Evolutionary conservation across 1,284 basidiomycete genomes (phyloP), one percentile per base, ranked within the genome.

Genomic region (Trichosporon sp.): DNA sequence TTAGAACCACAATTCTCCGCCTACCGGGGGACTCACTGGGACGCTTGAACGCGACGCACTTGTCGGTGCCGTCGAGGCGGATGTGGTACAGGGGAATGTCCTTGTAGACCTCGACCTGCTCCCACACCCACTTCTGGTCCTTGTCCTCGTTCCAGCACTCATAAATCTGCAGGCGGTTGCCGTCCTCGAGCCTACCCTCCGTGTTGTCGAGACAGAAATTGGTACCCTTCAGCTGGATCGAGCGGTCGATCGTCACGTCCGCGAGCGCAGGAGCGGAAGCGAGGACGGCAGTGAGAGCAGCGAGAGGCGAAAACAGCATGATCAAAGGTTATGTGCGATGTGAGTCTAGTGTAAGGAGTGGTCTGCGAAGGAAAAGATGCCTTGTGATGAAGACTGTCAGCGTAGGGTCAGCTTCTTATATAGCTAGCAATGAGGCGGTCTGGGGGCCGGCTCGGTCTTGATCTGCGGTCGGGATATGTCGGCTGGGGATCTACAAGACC

Each of bases 181-280:
- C 62, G 34, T 25, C 34, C 62, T 35, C 62, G 62, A 38, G 34
- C 3, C 21, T 12, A 7, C 62, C 62, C 29, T 63, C 62, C 13
- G 34, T 38, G 62, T 38, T 35, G 62, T 63, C 62, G n/a, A 63
- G 62, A 18, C 62, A 63, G 63, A 60, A 60, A 15, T 29, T 8
- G 8, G 56, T 31, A 18, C 27, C 27, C 62, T 42, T 21, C 4
- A 35, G 62, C 11, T 63, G 62, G 21, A 63, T 63, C 34, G 62
- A 32, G 31, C 56, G 56, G 56, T 60, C 56, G 56, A 60, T 21
- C 56, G 56, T 13, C 2, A 60, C 29, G 29, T 60, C 56, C 6
- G 47, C 47, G 47, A 51, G 21, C 47, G 47, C 47, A 13, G 47
- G 47, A 8, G 21, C 21, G 6, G 21, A n/a, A 13, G 47, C 47